phyloP scores from a whole-genome alignment of 768 basidiomycete genomes.

The Polyporus arcularius region DNA sequence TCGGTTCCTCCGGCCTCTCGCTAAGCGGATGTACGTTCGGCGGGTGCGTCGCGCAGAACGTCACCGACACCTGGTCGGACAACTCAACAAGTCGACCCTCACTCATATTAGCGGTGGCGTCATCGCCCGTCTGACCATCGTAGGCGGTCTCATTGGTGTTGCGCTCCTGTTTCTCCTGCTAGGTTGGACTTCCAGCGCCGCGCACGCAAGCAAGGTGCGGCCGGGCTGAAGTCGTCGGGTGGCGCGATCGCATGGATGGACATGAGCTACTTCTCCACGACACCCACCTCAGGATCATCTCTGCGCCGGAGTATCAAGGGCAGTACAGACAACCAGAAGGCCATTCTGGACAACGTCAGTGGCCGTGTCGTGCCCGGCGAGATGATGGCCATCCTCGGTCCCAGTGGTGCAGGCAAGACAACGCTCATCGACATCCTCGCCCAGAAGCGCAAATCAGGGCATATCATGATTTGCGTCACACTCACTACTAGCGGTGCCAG shows the following conservation, averaged over 20 bases:
- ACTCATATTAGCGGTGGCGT: conserved; percentile 73
- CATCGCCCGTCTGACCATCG: conserved; percentile 86
- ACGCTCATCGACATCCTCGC: conserved; percentile 91
- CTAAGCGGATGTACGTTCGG: conserved; percentile 80
- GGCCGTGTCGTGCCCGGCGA: conserved; percentile 76
- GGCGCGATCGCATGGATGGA: conserved; percentile 68
- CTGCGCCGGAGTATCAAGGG: conserved; percentile 11
- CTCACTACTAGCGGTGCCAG: conserved; percentile 46
- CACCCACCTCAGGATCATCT: conserved; percentile 12
- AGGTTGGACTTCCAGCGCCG: conserved; percentile 64
- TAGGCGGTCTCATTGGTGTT: conserved; percentile 63
- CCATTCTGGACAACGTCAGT: conserved; percentile 67
- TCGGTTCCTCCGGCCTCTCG: conserved; percentile 72
- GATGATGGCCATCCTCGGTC: conserved; percentile 91
- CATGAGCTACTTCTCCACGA: conserved; percentile 65
- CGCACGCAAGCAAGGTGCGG: conserved; percentile 48
- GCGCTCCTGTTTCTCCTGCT: conserved; percentile 59
- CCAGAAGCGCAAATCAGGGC: conserved; percentile 76
- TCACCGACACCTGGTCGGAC: conserved; percentile 59
- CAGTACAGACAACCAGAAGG: conserved; percentile 45
- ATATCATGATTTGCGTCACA: conserved; percentile 61
- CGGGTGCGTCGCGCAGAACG: conserved; percentile 83
- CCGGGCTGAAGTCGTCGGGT: conserved; percentile 39
- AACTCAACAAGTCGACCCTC: conserved; percentile 32
- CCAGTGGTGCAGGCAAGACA: conserved; percentile 92